Percentiles rank a stretch among this genome's conserved stretches.
Evolutionary conservation across 108 stramenopile species (phyloP).

Genomic region (Cyclotella sp.): DNA sequence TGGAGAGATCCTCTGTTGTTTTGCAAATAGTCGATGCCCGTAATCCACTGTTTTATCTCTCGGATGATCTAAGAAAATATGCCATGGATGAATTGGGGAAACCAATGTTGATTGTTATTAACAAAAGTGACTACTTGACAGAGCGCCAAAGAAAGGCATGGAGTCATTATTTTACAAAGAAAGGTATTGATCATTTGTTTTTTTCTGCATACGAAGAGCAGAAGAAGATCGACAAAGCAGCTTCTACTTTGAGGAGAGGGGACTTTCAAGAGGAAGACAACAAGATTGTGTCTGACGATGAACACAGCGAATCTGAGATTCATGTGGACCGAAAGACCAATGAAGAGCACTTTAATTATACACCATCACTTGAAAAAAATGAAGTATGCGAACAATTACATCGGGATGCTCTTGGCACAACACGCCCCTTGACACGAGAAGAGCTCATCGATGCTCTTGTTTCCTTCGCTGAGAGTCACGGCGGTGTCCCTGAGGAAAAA

Average conservation of each 20-base stretch:
- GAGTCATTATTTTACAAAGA: constrained; percentile 81
- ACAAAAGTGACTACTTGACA: constrained; percentile 98
- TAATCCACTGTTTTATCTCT: constrained; percentile 96
- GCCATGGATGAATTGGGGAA: constrained; percentile 85
- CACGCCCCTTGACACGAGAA: constrained; percentile 67
- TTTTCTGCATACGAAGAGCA: constrained; percentile 96
- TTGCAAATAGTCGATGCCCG: constrained; percentile 97
- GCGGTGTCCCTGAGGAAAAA: constrained; percentile 60
- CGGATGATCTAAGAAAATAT: constrained; percentile 88
- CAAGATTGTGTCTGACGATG: constrained; percentile 43
- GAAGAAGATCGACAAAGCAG: constrained; percentile 77
- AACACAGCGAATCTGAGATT: constrained; percentile 30
- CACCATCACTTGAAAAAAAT: too few relatives aligned
- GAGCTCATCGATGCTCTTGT: constrained; percentile 75
- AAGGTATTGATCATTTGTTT: constrained; percentile 89
- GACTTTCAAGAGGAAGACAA: constrained; percentile 53
- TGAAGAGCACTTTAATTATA: neutral
- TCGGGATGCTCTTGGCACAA: constrained; percentile 50
- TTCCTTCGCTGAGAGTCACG: constrained; percentile 69
- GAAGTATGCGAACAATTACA: neutral
- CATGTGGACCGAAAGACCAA: constrained; percentile 15
- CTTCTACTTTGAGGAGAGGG: constrained; percentile 37
- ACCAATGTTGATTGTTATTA: constrained; percentile 91
- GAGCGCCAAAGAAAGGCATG: constrained; percentile 84
- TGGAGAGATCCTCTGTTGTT: constrained; percentile 93